Evolutionary conservation across 768 basidiomycete genomes (phyloP).

Genomic region (Serendipita vermifera): DNA sequence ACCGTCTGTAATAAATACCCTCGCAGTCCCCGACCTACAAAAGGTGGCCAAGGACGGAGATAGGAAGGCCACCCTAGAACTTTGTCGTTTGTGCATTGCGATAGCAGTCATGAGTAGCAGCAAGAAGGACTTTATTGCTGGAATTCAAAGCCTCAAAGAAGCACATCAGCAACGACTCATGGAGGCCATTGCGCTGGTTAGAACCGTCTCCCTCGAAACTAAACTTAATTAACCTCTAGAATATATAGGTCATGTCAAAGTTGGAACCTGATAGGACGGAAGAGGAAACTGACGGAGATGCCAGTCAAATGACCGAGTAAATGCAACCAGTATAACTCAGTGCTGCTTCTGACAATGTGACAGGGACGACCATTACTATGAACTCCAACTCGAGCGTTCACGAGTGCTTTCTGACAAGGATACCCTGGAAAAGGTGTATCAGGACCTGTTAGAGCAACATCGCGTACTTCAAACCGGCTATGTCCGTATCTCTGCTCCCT

Average conservation of each 20-base stretch:
- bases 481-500: slow-evolving; percentile 13
- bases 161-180: slow-evolving; percentile 78
- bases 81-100: slow-evolving; percentile 73
- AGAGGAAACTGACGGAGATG: slow-evolving; percentile 40
- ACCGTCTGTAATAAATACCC: slow-evolving; percentile 33
- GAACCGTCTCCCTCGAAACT: slow-evolving; percentile 16
- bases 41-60: slow-evolving; percentile 68
- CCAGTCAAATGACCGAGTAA: slow-evolving; percentile 60
- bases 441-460: slow-evolving; percentile 62
- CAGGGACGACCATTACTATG: slow-evolving; percentile 83
- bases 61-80: slow-evolving; percentile 47
- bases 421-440: slow-evolving; percentile 70
- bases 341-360: background rate
- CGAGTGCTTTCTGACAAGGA: slow-evolving; percentile 74
- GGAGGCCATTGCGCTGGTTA: slow-evolving; percentile 85
- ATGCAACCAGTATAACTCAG: slow-evolving; percentile 22
- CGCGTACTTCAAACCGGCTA: slow-evolving; percentile 56
- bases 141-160: slow-evolving; percentile 75
- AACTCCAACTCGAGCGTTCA: slow-evolving; percentile 67
- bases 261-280: slow-evolving; percentile 42
- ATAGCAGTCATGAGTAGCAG: slow-evolving; percentile 81
- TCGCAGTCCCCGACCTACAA: slow-evolving; percentile 82
- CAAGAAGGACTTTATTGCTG: slow-evolving; percentile 79
- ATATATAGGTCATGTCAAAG: slow-evolving; percentile 57
- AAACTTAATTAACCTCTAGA: slow-evolving; percentile 2